Evolutionary conservation across 306 rosid genomes (phyloP).

Genomic region (Phaseolus lunatus): DNA sequence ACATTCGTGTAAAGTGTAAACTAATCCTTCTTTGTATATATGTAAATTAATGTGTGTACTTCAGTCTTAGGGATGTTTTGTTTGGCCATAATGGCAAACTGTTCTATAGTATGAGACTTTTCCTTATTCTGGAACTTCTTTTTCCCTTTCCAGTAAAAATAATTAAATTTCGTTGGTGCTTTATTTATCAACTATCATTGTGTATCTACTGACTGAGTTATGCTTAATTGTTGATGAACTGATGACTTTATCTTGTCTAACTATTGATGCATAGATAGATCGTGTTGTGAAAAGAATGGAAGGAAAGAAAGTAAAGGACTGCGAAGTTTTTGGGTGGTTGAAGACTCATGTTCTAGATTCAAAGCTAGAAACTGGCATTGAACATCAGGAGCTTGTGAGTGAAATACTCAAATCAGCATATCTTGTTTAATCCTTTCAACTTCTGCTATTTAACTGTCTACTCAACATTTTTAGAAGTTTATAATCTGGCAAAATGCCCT

Average conservation of each 20-base stretch:
- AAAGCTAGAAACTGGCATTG: constrained; percentile 81
- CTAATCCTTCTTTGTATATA: background rate
- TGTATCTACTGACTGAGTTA: constrained; percentile 17
- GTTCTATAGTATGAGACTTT: constrained; percentile 11
- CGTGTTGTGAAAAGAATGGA: constrained; percentile 64
- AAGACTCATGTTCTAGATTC: constrained; percentile 68
- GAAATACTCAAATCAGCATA: constrained; percentile 43
- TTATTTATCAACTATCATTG: background rate
- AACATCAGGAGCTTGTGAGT: constrained; percentile 94
- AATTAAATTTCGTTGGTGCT: background rate
- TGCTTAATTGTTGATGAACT: constrained; percentile 33
- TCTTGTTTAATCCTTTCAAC: constrained; percentile 32
- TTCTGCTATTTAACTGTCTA: constrained; percentile 38
- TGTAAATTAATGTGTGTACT: background rate
- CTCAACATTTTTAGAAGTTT: constrained; percentile 12
- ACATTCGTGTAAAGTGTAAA: background rate
- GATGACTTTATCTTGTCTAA: constrained; percentile 26
- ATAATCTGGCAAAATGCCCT: constrained; percentile 11
- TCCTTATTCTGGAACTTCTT: background rate
- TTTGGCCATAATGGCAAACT: constrained; percentile 31
- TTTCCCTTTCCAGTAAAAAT: background rate
- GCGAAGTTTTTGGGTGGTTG: constrained; percentile 81
- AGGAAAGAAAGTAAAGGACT: constrained; percentile 53
- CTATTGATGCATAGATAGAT: constrained; percentile 68
- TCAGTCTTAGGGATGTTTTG: constrained; percentile 10